Evolutionary conservation across 2,329 filamentous ascomycete genomes (phyloP), one percentile per base, ranked within the genome.

Genomic region (Acephala macrosclerotiorum): DNA sequence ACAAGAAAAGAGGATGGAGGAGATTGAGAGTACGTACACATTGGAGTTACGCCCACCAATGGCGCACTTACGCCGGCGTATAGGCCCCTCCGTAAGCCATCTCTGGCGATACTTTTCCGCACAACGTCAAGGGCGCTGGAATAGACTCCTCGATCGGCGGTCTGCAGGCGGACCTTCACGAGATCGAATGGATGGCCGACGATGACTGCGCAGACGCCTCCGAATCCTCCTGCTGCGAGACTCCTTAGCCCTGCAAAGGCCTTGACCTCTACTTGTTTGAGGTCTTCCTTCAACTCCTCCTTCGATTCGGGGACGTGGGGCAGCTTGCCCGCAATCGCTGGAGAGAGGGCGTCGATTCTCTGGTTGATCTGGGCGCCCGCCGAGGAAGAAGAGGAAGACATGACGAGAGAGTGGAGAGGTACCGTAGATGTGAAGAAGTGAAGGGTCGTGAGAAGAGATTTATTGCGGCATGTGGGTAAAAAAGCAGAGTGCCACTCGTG

Each of bases 51-150:
- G 61, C 96, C 96, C 11, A 97, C 92, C 68, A 99, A 82, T 53
- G 96, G 96, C 74, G 96, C 96, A 73, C 92, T 96, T 55, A 99
- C 95, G 79, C 96, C 96, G n/a, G 96, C 96, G 80, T 99, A 99
- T 68, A 99, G 80, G 9, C 96, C 96, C 79, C 92, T 81, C 67
- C 81, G 75, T 71, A 97, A 78, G 1, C 96, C 96, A 79, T 98
- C 95, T 68, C 91, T 87, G 33, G 94, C 94, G 67, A 99, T 81
- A 40, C 93, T 95, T 83, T 91, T 97, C 79, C 87, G 85, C 69
- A 98, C 94, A 1, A 97, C 95, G 80, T 99, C 96, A 75, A 98
- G 85, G 16, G 96, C 96, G 55, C 91, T 90, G 40, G 84, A 91
- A 81, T 99, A 99, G 40, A 97, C 92, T 58, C 96, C 96, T 80